phyloP scores from a whole-genome alignment of 1,139 yeast species.

The Tardiomyces blankii region DNA sequence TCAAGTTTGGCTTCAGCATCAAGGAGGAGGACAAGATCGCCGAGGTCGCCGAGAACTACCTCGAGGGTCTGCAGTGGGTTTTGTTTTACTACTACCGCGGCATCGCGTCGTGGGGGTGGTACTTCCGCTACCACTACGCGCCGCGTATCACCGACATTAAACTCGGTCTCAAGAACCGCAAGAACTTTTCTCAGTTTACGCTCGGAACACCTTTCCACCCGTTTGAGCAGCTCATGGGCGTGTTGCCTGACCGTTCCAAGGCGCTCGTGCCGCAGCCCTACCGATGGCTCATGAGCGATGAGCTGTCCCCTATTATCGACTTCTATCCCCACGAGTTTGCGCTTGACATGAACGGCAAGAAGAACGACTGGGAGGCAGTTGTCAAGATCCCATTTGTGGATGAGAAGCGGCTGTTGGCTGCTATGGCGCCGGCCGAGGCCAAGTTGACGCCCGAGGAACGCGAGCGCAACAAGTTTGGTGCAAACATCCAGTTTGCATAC shows the following conservation, averaged over 20 bases:
- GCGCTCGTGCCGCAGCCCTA: constrained; percentile 68
- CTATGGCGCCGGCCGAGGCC: constrained; percentile 52
- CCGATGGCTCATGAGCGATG: constrained; percentile 82
- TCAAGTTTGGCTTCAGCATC: constrained; percentile 60
- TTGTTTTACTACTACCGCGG: constrained; percentile 82
- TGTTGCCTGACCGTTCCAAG: constrained; percentile 85
- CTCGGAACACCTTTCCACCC: constrained; percentile 78
- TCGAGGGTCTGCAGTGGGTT: constrained; percentile 96
- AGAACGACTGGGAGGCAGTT: constrained; percentile 97
- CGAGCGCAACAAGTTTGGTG: constrained; percentile 63
- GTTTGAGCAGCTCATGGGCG: constrained; percentile 96
- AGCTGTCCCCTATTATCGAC: constrained; percentile 75
- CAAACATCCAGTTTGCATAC: constrained; percentile 51
- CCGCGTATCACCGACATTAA: constrained; percentile 85
- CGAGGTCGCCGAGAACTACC: constrained; percentile 63
- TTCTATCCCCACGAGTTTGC: constrained; percentile 88
- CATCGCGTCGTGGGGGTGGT: constrained; percentile 94
- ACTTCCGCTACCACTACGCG: constrained; percentile 75
- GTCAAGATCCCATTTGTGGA: constrained; percentile 93
- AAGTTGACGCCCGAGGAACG: constrained; percentile 59
- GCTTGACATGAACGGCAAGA: constrained; percentile 87
- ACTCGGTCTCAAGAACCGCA: constrained; percentile 47
- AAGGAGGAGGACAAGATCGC: constrained; percentile 40
- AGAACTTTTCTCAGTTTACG: constrained; percentile 38
- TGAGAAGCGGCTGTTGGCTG: constrained; percentile 57